phyloP scores from a whole-genome alignment of 768 basidiomycete genomes.

The Termitomyces bulborhizus region DNA sequence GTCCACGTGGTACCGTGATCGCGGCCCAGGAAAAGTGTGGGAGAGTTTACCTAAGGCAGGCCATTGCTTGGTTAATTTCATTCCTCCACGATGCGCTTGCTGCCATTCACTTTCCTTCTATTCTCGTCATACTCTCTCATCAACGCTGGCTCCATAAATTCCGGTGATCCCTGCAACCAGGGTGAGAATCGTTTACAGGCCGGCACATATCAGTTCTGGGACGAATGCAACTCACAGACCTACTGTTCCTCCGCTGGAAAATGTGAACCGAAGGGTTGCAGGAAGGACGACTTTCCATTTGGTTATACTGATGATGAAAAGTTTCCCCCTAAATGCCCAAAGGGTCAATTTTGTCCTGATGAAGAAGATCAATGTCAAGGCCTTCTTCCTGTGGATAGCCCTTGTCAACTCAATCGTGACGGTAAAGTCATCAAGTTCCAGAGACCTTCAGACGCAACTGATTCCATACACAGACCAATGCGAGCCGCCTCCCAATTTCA shows the following conservation, averaged over 20 bases:
- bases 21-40: no score
- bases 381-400: conserved; percentile 51
- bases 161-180: conserved; percentile 43
- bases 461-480: conserved; percentile 59
- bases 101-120: conserved; percentile 50
- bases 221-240: conserved; percentile 66
- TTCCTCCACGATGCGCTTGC: conserved; percentile 15
- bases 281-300: conserved; percentile 74
- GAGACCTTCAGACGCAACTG: not conserved
- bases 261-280: conserved; percentile 64
- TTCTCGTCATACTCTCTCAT: conserved; percentile 33
- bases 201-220: conserved; percentile 76
- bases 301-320: conserved; percentile 42
- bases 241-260: conserved; percentile 53
- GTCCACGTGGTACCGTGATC: no score
- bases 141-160: conserved; percentile 39
- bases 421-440: conserved; percentile 36
- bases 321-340: conserved; percentile 56
- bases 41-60: no score
- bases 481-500: conserved; percentile 57
- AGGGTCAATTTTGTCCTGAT: conserved; percentile 76
- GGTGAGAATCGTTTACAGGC: conserved; percentile 61
- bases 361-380: conserved; percentile 67
- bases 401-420: conserved; percentile 84
- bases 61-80: no score